Base-by-base conservation (phyloP, 805 yeast species). In the Ogataea siamensis region DNA sequence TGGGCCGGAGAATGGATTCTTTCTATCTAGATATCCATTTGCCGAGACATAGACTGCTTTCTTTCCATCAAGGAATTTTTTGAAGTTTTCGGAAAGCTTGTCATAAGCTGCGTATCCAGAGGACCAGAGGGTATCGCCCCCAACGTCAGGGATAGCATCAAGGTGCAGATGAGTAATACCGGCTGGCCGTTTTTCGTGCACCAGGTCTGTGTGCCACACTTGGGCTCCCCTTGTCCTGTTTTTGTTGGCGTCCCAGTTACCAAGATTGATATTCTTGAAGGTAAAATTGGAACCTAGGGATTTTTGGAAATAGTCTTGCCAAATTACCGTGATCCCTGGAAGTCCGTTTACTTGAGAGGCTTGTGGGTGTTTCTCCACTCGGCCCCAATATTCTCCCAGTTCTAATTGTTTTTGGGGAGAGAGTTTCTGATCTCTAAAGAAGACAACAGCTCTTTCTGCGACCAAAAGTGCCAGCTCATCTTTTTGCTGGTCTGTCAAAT, bases 21-120 rank as follows among this genome's bases (percentile, higher is more conserved):
- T 54, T 30, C 68, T 48, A 52, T 65, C 63, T 39, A 64, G 39
- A 45, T 67, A 69, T 12, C 45, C 44, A 45, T 69, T 68, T 8
- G 68, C 69, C 13, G 71, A 64, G 22, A 59, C 50, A 53, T 66
- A 66, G 26, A 68, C 59, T 12, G 76, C 78, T 9, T 62, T 60
- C 58, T 73, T 71, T 11, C 77, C 77, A 42, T 74, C 80, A 50
- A 74, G 62, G 49, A 73, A 74, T 46, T 63, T 43, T 53, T 71
- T 71, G 34, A 75, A 61, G 1, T 70, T 70, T 14, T 74, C 74
- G 2, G 78, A 72, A 39, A 75, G 62, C 56, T 71, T 71, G 48
- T 75, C 80, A 53, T 70, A 75, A 22, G 79, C 76, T 34, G 68
- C 80, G 47, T 74, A 74, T 10, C 79, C 79, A 24, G 76, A 69